Evolutionary conservation across 176 grass and related monocot species (phyloP).

Genomic region (Pontederia paniculata): DNA sequence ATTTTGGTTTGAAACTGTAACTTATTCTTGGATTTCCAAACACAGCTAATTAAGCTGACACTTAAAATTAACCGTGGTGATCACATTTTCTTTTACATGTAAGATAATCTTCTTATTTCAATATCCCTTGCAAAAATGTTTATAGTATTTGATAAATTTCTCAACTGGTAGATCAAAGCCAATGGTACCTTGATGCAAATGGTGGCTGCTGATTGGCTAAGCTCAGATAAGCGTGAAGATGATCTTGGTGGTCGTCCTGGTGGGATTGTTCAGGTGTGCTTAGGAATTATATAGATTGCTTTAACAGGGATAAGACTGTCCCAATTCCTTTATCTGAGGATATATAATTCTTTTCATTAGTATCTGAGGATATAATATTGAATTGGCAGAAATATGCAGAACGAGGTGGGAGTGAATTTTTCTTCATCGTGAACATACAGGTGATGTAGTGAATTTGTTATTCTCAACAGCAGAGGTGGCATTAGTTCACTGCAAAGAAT

Average conservation of each 20-base stretch:
- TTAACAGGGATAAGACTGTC: too few relatives aligned
- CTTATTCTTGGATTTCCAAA: too few relatives aligned
- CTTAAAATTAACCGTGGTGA: too few relatives aligned
- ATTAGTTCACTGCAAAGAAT: constrained; percentile 1
- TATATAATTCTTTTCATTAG: too few relatives aligned
- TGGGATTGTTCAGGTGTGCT: constrained; percentile 69
- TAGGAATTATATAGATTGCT: neutral
- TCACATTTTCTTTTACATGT: neutral
- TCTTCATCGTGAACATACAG: constrained; percentile 96
- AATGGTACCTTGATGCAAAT: constrained; percentile 94
- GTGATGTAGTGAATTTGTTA: constrained; percentile 14
- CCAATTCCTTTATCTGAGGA: neutral
- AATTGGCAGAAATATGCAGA: constrained; percentile 81
- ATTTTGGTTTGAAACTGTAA: too few relatives aligned
- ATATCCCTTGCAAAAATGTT: neutral
- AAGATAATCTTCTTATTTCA: neutral
- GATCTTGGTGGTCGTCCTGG: constrained; percentile 72
- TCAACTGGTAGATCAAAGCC: constrained; percentile 51
- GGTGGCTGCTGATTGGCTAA: constrained; percentile 95
- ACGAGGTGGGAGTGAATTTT: constrained; percentile 69
- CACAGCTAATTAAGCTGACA: too few relatives aligned
- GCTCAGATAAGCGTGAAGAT: constrained; percentile 93
- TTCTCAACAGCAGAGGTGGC: neutral
- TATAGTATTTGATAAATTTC: neutral
- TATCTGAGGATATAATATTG: too few relatives aligned